Percentiles rank a stretch among this genome's conserved stretches.
Evolutionary conservation across 176 grass and related monocot genomes (phyloP).

Genomic region (Aegilops speltoides): DNA sequence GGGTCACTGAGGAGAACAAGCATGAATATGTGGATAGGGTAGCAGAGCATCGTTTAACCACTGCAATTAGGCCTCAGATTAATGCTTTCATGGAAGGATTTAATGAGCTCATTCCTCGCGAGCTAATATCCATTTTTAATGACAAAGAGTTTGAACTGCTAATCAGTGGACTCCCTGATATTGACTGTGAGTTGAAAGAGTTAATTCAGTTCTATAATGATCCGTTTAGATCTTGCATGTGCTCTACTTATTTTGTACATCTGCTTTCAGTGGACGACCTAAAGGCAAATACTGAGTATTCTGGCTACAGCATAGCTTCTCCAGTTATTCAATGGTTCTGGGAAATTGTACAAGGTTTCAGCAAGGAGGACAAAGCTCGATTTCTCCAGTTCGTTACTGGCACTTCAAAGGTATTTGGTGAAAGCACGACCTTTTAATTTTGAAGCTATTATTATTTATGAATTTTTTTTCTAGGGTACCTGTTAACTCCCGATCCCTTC

Average conservation of each 20-base stretch:
- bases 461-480: neutral
- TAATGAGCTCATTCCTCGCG: conserved; percentile 77
- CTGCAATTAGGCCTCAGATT: conserved; percentile 95
- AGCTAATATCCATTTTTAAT: conserved; percentile 95
- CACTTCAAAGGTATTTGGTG: conserved; percentile 85
- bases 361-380: conserved; percentile 97
- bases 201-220: conserved; percentile 1
- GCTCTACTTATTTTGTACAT: conserved; percentile 20
- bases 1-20: conserved; percentile 96
- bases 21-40: conserved; percentile 93
- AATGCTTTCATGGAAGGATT: conserved; percentile 95
- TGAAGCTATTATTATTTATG: neutral
- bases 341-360: conserved; percentile 94
- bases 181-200: conserved; percentile 76
- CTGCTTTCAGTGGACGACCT: conserved; percentile 88
- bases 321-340: conserved; percentile 99
- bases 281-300: conserved; percentile 95
- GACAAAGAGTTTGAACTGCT: conserved; percentile 97
- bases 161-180: conserved; percentile 97
- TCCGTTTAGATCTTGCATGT: neutral
- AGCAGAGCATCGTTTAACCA: conserved; percentile 87
- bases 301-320: conserved; percentile 93
- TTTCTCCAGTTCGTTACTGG: conserved; percentile 99
- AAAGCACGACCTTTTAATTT: neutral
- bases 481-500: neutral